A percentile compares a stretch with the other conserved stretches of the same genome.
Conservation (phyloP, 2,329 filamentous ascomycete species). For the Drechslerella coelobrocha region DNA sequence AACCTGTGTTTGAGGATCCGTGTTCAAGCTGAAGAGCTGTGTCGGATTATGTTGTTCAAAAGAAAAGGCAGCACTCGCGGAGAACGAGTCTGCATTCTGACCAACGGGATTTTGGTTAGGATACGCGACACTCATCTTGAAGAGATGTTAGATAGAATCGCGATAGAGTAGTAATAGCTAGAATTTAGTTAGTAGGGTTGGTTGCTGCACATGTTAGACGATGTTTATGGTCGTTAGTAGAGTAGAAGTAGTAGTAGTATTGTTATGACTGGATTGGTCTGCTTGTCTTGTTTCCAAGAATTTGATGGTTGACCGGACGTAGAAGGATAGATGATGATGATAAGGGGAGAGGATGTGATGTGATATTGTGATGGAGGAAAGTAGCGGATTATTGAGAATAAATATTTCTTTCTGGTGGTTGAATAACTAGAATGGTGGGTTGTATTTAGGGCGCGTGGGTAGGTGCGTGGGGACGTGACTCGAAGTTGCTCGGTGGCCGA, state of each 20-base stretch:
- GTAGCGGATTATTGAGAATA: not conserved
- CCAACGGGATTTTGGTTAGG: constrained; percentile 29
- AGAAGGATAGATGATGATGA: not conserved
- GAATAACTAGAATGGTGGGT: no score
- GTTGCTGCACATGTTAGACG: constrained; percentile 48
- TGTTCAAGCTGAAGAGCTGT: constrained; percentile 29
- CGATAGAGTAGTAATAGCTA: constrained; percentile 15
- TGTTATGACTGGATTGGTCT: not conserved
- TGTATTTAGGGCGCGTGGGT: not conserved
- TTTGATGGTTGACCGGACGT: not conserved
- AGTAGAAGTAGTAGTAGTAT: not conserved
- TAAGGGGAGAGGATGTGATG: not conserved
- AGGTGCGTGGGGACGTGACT: constrained; percentile 6
- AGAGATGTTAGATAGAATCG: not conserved
- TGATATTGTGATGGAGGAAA: constrained; percentile 2
- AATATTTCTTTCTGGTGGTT: not conserved
- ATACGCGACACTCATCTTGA: constrained; percentile 45
- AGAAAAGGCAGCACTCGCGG: constrained; percentile 40
- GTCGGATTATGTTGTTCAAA: constrained; percentile 47
- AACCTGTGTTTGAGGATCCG: constrained; percentile 28
- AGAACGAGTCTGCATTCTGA: constrained; percentile 34
- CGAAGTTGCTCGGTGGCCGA: not conserved
- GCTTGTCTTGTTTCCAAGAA: no score
- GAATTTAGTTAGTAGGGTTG: constrained; percentile 33
- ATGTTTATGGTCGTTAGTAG: constrained; percentile 30